Evolutionary conservation across 805 yeast genomes (phyloP), one percentile per base, ranked within the genome.

Genomic region (Teunomyces atbi): DNA sequence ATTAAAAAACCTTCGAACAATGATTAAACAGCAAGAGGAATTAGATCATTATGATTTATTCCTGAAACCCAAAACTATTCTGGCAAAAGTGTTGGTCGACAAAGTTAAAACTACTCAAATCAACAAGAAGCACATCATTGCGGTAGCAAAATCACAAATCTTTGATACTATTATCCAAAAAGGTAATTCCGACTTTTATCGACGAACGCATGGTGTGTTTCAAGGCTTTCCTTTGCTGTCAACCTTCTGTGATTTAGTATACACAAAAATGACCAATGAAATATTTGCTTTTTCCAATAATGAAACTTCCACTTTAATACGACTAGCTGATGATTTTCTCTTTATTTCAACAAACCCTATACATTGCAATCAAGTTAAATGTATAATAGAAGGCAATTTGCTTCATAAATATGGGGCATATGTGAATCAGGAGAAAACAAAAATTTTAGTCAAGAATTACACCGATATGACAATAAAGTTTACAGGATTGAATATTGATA

Each of bases 241-340:
- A 1, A 69, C 83, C 4, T 71, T 91, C 29, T 89, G 96, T 51
- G 88, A 89, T 51, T 52, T 89, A 1, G 77, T 87, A 0, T 85
- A 86, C 55, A 89, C 86, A 56, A 70, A 75, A 1, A 58, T 91
- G 26, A 74, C 86, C 8, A 69, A 72, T 23, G 67, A 70, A 18
- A 52, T 57, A 11, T 59, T 69, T 45, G 41, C 52, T 6, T 56
- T 58, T 33, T 29, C 60, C 19, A 11, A 50, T 2, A 48, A 54
- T 5, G 55, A 62, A 2, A 46, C 54, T 1, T 64, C 76, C 12
- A 48, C 75, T 2, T 59, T 89, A 2, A 46, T 89, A 6, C 65
- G 97, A 44, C 62, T 88, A 16, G 96, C 89, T 0, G 98, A 91
- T 64, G 98, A 91, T 60, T 91, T 91, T 56, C 59, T 91, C 21